Evolutionary conservation across 1,139 yeast genomes (phyloP).

Genomic region (Petasospora rhodanensis): DNA sequence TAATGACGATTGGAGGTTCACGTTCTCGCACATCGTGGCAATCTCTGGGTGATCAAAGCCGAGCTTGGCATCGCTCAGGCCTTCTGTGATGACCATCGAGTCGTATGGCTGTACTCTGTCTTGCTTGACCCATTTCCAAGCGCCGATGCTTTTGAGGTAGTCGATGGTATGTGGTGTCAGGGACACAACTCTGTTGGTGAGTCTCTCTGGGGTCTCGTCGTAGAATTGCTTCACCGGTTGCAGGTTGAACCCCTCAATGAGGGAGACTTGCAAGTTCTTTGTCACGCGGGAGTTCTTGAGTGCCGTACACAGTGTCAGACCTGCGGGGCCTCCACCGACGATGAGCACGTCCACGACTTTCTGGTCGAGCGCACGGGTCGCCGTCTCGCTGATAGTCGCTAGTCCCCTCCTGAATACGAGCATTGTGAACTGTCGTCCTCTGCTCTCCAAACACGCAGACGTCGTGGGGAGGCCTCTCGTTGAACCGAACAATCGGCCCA

Average conservation of each 20-base stretch:
- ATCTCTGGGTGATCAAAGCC: constrained; percentile 63
- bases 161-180: constrained; percentile 76
- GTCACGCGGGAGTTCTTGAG: constrained; percentile 62
- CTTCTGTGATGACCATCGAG: constrained; percentile 83
- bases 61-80: constrained; percentile 62
- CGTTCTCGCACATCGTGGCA: constrained; percentile 87
- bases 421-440: constrained; percentile 2
- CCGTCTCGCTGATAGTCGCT: constrained; percentile 26
- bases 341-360: constrained; percentile 62
- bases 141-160: constrained; percentile 65
- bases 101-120: constrained; percentile 79
- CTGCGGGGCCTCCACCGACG: constrained; percentile 98
- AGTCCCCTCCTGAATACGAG: constrained; percentile 27
- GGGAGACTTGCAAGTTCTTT: constrained; percentile 52
- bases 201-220: constrained; percentile 49
- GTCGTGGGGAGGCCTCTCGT: too few species aligned
- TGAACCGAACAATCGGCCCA: too few species aligned
- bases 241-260: constrained; percentile 71
- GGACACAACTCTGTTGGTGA: constrained; percentile 80
- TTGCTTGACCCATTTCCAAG: constrained; percentile 64
- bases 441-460: too few species aligned
- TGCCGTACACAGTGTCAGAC: constrained; percentile 80
- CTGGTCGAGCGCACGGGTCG: too few species aligned
- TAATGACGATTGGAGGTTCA: constrained; percentile 75
- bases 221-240: constrained; percentile 49